Evolutionary conservation across 371 early-diverging fungal species (phyloP), one percentile per base, ranked within the genome.

Genomic region (Mucor circinelloides): DNA sequence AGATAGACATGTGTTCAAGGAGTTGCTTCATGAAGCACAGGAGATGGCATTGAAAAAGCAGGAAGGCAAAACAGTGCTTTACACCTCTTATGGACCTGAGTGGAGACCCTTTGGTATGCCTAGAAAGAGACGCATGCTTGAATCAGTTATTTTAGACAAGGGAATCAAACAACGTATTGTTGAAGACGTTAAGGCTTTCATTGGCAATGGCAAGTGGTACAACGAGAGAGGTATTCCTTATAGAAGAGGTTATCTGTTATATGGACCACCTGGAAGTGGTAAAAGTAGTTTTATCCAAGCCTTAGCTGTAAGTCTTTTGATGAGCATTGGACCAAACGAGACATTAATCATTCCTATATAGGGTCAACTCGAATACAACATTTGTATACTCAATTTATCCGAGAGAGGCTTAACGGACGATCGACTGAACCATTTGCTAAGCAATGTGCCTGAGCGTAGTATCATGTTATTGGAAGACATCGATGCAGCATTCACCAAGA

Each of bases 231-330:
- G 95, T 7, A 98, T 99, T 54, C 99, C 99, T 2, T 98, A 98
- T 75, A 86, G 99, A 40, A 85, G 99, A 36, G 99, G 99, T 1
- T 99, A 99, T 76, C 77, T 99, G 60, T 85, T 99, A 3, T 92
- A 98, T 78, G 99, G 99, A 1, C 97, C 98, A 30, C 99, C 99
- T 0, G 99, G 99, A 13, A 96, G 95, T 25, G 99, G 99, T 25
- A 99, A 99, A 77, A 97, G 96, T 42, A 91, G 93, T 64, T 99
- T 97, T 72, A 99, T 99, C 55, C 97, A 96, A 78, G 98, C 99
- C 6, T 87, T 99, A 58, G 99, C 99, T 5, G 83, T 82, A 77
- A 77, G 73, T 54, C 8, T 13, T 12, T 13, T 13, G 5, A 4
- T 52, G 9, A 27, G 3, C 3, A 23, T 9, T 25, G 23, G 3